Evolutionary conservation across 2,329 filamentous ascomycete species (phyloP).

Genomic region (Fusarium sp.): DNA sequence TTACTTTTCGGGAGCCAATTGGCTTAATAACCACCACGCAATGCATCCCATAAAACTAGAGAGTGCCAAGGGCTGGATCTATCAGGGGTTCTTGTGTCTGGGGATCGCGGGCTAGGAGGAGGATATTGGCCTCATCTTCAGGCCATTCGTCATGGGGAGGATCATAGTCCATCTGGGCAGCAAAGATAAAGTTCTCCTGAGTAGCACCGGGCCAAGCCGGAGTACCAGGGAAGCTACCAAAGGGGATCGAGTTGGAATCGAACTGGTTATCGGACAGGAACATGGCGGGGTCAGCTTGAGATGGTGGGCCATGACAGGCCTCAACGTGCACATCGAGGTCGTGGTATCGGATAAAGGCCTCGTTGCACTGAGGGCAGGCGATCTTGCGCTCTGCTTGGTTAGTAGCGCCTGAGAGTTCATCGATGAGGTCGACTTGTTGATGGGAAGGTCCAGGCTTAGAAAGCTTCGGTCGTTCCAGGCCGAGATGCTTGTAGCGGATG

Average conservation of each 20-base stretch:
- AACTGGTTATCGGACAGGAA: slow-evolving; percentile 41
- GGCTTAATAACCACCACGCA: slow-evolving; percentile 18
- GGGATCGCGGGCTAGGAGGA: slow-evolving; percentile 52
- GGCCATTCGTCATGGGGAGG: slow-evolving; percentile 56
- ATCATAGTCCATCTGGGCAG: slow-evolving; percentile 49
- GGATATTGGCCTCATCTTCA: slow-evolving; percentile 59
- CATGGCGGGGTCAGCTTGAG: slow-evolving; percentile 35
- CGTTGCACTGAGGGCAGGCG: slow-evolving; percentile 59
- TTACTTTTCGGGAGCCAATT: slow-evolving; percentile 20
- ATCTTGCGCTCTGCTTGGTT: slow-evolving; percentile 58
- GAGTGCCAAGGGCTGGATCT: slow-evolving; percentile 48
- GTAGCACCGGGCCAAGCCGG: slow-evolving; percentile 41
- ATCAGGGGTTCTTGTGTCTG: slow-evolving; percentile 43
- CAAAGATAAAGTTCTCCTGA: slow-evolving; percentile 51
- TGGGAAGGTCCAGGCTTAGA: slow-evolving; percentile 35
- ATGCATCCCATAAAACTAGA: slow-evolving; percentile 11
- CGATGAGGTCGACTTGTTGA: slow-evolving; percentile 51
- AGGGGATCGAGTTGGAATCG: slow-evolving; percentile 32
- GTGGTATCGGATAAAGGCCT: slow-evolving; percentile 62
- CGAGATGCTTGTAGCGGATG: slow-evolving; percentile 83
- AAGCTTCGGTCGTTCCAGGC: slow-evolving; percentile 60
- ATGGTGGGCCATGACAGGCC: slow-evolving; percentile 43
- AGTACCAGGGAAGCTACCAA: slow-evolving; percentile 33
- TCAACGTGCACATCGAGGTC: slow-evolving; percentile 63
- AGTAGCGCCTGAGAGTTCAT: slow-evolving; percentile 57